Evolutionary conservation across 169 alveolate genomes (phyloP).

Genomic region (Plasmodium ovale): DNA sequence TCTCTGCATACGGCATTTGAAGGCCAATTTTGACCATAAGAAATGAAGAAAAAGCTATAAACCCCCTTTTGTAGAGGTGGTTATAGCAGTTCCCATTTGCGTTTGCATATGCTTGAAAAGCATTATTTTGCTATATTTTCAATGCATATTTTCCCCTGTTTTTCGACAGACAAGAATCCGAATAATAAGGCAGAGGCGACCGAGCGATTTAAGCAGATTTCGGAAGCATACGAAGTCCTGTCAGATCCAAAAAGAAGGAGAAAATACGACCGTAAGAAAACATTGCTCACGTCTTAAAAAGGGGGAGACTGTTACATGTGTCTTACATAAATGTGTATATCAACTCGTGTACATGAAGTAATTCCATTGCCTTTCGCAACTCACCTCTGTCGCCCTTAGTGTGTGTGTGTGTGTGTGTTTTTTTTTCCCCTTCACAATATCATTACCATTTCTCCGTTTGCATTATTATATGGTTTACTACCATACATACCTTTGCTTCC

Average conservation of each 20-base stretch:
- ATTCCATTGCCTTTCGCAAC: too few species aligned
- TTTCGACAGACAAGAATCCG: conserved; percentile 78
- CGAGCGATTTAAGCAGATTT: conserved; percentile 81
- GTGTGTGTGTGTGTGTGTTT: neutral
- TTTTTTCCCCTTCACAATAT: too few species aligned
- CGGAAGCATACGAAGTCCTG: conserved; percentile 83
- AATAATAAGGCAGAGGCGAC: conserved; percentile 79
- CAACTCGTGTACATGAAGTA: too few species aligned
- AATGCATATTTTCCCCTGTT: neutral
- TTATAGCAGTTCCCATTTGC: too few species aligned
- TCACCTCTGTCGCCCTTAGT: too few species aligned
- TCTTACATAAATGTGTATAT: neutral
- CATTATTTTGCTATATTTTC: neutral
- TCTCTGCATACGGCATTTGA: too few species aligned
- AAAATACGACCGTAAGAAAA: conserved; percentile 79
- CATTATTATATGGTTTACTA: too few species aligned
- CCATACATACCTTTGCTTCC: neutral
- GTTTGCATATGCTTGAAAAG: too few species aligned
- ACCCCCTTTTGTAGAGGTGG: too few species aligned
- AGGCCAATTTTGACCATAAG: too few species aligned
- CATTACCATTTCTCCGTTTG: neutral
- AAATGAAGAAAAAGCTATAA: too few species aligned
- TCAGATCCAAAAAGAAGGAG: conserved; percentile 81
- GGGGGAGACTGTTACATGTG: neutral
- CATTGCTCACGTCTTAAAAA: neutral